Percentiles rank a stretch among this genome's conserved stretches.
phyloP scores from a whole-genome alignment of 345 rosid species.

The Psidium guajava region DNA sequence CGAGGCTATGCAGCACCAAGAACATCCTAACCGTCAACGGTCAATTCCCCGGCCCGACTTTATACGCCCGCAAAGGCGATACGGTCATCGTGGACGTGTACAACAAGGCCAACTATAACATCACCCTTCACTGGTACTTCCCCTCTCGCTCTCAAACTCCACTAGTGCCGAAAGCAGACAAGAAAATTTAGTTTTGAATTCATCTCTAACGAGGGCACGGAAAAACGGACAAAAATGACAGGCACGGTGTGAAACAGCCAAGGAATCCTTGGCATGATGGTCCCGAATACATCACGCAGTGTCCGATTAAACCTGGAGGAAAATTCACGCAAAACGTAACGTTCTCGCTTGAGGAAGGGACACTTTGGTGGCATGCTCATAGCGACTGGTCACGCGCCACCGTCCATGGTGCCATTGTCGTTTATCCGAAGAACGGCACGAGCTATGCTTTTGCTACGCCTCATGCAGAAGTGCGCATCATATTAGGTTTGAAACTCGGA shows the following conservation, averaged over 20 bases:
- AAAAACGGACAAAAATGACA: background rate
- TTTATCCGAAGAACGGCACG: constrained; percentile 9
- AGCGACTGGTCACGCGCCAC: constrained; percentile 17
- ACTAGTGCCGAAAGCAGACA: background rate
- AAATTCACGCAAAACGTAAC: constrained; percentile 8
- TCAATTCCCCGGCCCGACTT: constrained; percentile 15
- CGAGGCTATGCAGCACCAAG: constrained; percentile 20
- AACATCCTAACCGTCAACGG: constrained; percentile 21
- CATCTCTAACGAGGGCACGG: background rate
- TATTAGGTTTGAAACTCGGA: constrained; percentile 8
- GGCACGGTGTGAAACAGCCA: constrained; percentile 33
- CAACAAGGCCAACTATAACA: constrained; percentile 8
- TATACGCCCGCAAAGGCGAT: constrained; percentile 15
- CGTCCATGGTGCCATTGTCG: constrained; percentile 21
- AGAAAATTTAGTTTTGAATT: background rate
- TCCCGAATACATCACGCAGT: constrained; percentile 27
- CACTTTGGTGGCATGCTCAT: constrained; percentile 22
- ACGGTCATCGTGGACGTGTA: constrained; percentile 5
- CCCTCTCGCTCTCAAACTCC: background rate
- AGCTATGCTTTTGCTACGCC: constrained; percentile 19
- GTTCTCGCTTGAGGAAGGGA: constrained; percentile 17
- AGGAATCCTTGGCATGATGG: constrained; percentile 35
- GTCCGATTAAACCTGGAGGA: constrained; percentile 16
- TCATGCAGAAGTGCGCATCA: constrained; percentile 11
- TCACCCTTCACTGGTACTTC: constrained; percentile 20